A percentile compares a stretch with the other conserved stretches of the same genome.
Conservation (phyloP, 23 red algal genomes). For the Gracilaria caudata region DNA sequence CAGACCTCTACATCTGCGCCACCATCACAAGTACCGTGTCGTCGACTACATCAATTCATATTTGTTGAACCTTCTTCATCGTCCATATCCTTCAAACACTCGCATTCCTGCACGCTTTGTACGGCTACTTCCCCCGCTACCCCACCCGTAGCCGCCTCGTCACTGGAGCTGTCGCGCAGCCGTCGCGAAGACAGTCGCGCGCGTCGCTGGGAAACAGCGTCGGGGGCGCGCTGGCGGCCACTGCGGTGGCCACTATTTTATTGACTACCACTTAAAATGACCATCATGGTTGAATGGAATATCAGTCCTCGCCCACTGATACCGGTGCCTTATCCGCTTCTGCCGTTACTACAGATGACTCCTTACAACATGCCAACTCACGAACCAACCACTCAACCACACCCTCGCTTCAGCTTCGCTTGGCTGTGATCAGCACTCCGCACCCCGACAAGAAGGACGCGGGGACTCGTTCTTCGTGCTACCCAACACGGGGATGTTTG, state of each 20-base stretch:
- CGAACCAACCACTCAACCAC: not conserved
- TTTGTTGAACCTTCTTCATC: not conserved
- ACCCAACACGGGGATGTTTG: slow-evolving; percentile 87
- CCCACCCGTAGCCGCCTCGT: not conserved
- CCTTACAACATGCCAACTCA: not conserved
- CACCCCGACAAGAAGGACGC: slow-evolving; percentile 65
- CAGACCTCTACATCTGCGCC: not conserved
- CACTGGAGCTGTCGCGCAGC: too few species aligned
- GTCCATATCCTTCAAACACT: not conserved
- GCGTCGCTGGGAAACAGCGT: not conserved
- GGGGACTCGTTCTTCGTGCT: slow-evolving; percentile 94
- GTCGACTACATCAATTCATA: not conserved
- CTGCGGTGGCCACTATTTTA: not conserved
- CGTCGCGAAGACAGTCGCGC: not conserved
- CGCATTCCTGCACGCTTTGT: slow-evolving; percentile 12
- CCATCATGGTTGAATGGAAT: not conserved
- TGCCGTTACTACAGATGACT: slow-evolving; percentile 32
- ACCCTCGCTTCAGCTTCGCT: slow-evolving; percentile 10
- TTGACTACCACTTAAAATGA: not conserved
- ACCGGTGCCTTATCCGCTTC: slow-evolving; percentile 4
- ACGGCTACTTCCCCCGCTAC: not conserved
- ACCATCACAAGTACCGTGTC: not conserved
- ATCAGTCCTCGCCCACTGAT: not conserved
- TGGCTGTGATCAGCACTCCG: slow-evolving; percentile 28
- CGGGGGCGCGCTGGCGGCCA: not conserved